phyloP scores from a whole-genome alignment of 2,329 filamentous ascomycete genomes.

The Penicillium sp. region DNA sequence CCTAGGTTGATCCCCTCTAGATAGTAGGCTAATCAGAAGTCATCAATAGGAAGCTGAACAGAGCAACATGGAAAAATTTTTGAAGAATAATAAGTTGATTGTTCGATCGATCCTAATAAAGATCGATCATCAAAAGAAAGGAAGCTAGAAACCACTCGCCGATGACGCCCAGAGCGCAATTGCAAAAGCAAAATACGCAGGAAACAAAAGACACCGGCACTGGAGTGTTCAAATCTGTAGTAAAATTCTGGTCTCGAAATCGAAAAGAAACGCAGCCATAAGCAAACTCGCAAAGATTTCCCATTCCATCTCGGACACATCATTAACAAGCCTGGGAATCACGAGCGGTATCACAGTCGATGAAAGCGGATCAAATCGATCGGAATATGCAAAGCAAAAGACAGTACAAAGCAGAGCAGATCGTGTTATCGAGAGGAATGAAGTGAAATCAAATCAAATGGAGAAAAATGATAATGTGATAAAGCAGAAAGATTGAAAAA shows the following conservation, averaged over 20 bases:
- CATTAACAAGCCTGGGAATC: background rate
- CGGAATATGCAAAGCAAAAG: background rate
- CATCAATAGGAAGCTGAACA: background rate
- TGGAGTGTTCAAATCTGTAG: slow-evolving; percentile 1
- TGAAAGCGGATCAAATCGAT: background rate
- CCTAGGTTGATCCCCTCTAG: background rate
- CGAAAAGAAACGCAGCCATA: background rate
- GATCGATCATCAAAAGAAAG: background rate
- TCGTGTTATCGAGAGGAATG: background rate
- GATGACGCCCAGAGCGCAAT: background rate
- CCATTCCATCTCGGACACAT: background rate
- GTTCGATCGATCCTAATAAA: background rate
- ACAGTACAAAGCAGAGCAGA: background rate
- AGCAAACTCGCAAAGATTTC: background rate
- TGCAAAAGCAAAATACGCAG: background rate
- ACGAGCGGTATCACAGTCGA: background rate
- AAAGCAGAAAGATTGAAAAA: slow-evolving; percentile 8
- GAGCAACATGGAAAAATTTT: background rate
- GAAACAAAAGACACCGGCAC: slow-evolving; percentile 4
- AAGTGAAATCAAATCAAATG: background rate
- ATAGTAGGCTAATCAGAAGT: background rate
- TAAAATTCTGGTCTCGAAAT: background rate
- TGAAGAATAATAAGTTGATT: background rate
- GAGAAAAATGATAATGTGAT: background rate
- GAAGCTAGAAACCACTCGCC: background rate